Conservation (phyloP, 164 flowering plant genomes). For the Aristolochia californica region DNA sequence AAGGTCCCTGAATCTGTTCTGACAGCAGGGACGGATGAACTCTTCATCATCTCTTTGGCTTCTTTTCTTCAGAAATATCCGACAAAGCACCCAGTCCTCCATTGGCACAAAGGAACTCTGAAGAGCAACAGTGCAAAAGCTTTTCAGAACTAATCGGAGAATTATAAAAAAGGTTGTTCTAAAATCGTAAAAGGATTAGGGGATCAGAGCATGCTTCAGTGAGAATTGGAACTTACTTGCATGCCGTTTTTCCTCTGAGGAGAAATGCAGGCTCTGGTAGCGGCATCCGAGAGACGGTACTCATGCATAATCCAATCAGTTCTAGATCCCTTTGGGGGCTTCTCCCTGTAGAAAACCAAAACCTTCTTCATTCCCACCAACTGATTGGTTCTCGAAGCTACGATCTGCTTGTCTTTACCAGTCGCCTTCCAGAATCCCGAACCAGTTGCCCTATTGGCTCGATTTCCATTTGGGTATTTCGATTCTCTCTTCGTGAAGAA, state of each 20-base stretch:
- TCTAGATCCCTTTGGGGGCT: slow-evolving; percentile 16
- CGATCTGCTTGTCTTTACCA: slow-evolving; percentile 19
- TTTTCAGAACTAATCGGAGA: not conserved
- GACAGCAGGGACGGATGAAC: not conserved
- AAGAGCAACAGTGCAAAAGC: not conserved
- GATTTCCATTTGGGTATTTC: slow-evolving; percentile 14
- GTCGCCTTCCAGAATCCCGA: slow-evolving; percentile 26
- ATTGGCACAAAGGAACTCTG: slow-evolving; percentile 1
- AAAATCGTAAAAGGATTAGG: too few species aligned
- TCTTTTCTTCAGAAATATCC: slow-evolving; percentile 13
- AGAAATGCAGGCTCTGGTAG: slow-evolving; percentile 3
- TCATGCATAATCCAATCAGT: slow-evolving; percentile 24
- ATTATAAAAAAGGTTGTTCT: too few species aligned
- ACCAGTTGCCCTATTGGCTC: slow-evolving; percentile 14
- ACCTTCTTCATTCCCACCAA: slow-evolving; percentile 19
- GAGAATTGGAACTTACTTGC: slow-evolving; percentile 15
- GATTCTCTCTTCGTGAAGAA: slow-evolving; percentile 18
- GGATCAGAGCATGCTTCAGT: too few species aligned
- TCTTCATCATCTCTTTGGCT: slow-evolving; percentile 4
- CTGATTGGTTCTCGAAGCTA: slow-evolving; percentile 5
- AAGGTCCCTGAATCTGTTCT: not conserved
- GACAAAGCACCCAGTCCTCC: slow-evolving; percentile 20
- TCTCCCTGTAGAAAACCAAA: slow-evolving; percentile 16
- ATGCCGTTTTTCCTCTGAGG: slow-evolving; percentile 10
- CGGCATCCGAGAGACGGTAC: slow-evolving; percentile 15